phyloP scores from a whole-genome alignment of 2,329 filamentous ascomycete species.

The Curvularia sp. region DNA sequence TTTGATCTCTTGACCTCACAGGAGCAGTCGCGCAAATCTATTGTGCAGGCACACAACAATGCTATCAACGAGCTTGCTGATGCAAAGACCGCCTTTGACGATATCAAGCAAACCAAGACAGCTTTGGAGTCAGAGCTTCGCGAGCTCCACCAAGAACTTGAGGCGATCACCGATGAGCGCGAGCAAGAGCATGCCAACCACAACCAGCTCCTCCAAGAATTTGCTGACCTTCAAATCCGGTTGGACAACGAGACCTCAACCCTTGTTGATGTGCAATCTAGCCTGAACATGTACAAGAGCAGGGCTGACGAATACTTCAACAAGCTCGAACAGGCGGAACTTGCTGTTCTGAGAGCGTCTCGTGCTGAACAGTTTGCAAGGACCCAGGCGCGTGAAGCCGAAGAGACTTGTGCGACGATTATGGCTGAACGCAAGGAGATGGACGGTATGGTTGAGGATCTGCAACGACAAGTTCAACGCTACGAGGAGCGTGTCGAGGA shows the following conservation, averaged over 20 bases:
- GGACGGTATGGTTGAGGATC: conserved; percentile 84
- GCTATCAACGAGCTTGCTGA: conserved; percentile 85
- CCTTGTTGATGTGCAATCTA: conserved; percentile 81
- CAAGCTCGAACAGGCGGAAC: conserved; percentile 96
- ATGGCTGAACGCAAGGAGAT: conserved; percentile 93
- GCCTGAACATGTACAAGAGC: conserved; percentile 86
- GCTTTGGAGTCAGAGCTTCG: conserved; percentile 85
- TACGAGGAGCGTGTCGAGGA: conserved; percentile 93
- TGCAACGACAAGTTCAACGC: conserved; percentile 87
- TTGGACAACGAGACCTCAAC: conserved; percentile 89
- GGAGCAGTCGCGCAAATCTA: conserved; percentile 81
- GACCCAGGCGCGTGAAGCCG: conserved; percentile 85
- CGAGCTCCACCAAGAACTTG: conserved; percentile 81
- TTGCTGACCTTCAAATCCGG: conserved; percentile 90
- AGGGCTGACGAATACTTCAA: conserved; percentile 95
- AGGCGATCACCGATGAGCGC: conserved; percentile 77
- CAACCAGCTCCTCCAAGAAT: conserved; percentile 87
- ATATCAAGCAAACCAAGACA: conserved; percentile 80
- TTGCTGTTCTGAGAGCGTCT: conserved; percentile 88
- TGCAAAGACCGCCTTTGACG: conserved; percentile 85
- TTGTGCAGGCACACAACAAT: conserved; percentile 85
- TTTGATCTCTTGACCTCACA: conserved; percentile 92
- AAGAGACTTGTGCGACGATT: conserved; percentile 86
- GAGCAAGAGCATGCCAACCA: conserved; percentile 90
- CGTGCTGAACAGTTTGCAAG: conserved; percentile 95